phyloP scores from a whole-genome alignment of 2,329 filamentous ascomycete species.

The Xylariaceae sp. region DNA sequence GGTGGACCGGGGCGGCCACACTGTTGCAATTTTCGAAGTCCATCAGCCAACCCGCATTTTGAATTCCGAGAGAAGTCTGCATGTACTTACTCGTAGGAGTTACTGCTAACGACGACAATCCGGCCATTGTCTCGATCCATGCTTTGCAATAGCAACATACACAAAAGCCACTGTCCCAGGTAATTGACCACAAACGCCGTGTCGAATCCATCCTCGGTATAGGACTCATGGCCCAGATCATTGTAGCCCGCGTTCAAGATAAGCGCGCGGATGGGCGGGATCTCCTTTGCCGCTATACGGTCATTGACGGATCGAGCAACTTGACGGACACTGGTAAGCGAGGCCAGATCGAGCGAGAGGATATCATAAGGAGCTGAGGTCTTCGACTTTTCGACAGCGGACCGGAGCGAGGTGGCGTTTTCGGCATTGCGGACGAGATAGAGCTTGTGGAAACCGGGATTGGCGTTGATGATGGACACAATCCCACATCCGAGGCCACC shows the following conservation, averaged over 20 bases:
- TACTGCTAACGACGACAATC: constrained; percentile 30
- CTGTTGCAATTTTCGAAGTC: background rate
- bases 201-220: constrained; percentile 31
- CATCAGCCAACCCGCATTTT: too few relatives aligned
- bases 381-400: background rate
- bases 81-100: constrained; percentile 26
- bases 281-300: constrained; percentile 12
- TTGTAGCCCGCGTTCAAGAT: constrained; percentile 17
- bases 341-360: constrained; percentile 5
- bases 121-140: constrained; percentile 30
- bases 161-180: constrained; percentile 31
- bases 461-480: background rate
- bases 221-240: constrained; percentile 22
- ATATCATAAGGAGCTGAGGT: background rate
- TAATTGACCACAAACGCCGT: constrained; percentile 31
- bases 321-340: constrained; percentile 8
- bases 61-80: too few relatives aligned
- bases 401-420: background rate
- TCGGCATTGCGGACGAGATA: constrained; percentile 6
- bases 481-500: constrained; percentile 13
- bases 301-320: constrained; percentile 10
- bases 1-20: background rate
- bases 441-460: background rate
- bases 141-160: constrained; percentile 29
- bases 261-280: constrained; percentile 21